Evolutionary conservation across 768 basidiomycete genomes (phyloP), one percentile per base, ranked within the genome.

Genomic region (Boletus pseudo-olivaceus): DNA sequence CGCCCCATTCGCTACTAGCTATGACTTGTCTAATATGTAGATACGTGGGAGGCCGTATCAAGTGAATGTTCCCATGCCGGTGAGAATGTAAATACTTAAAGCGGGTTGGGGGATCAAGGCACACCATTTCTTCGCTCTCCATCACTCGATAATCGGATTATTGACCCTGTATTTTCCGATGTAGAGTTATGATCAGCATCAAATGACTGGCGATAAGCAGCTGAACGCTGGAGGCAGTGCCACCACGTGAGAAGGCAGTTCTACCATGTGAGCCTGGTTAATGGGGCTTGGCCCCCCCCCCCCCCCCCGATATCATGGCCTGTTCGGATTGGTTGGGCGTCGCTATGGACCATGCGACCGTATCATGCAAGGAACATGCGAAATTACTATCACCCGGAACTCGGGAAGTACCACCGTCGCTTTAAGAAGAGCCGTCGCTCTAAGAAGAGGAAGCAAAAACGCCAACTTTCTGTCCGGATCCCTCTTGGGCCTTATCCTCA

Each of bases 381-480:
- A 26, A 12, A 48, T 45, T 26, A 11, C 15, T 26, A n/a, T 37
- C 17, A 4, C 7, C 26, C 40, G 53, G 54, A 26, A 34, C 38
- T 11, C 37, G 34, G n/a, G n/a, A 11, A 8, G 19, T 35, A n/a
- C 41, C 12, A 14, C 17, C 4, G 12, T 26, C 23, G 35, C 23
- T 33, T 65, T 51, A 62, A 65, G 47, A 58, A 8, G 38, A 15
- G 33, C 17, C 4, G 12, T 26, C 23, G 35, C 23, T 33, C 62
- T 51, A 62, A 65, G 47, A 58, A 8, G 38, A 15, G 33, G 5
- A 20, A 2, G 26, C 19, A 35, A 12, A 39, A 14, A 27, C n/a
- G 20, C 8, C 1, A 6, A 17, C n/a, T 12, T 15, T n/a, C 23
- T 4, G 4, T 32, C 26, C 10, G 2, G 56, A 19, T 43, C 32